Base-by-base conservation (phyloP, 164 flowering plant genomes). In the Vitis amurensis region DNA sequence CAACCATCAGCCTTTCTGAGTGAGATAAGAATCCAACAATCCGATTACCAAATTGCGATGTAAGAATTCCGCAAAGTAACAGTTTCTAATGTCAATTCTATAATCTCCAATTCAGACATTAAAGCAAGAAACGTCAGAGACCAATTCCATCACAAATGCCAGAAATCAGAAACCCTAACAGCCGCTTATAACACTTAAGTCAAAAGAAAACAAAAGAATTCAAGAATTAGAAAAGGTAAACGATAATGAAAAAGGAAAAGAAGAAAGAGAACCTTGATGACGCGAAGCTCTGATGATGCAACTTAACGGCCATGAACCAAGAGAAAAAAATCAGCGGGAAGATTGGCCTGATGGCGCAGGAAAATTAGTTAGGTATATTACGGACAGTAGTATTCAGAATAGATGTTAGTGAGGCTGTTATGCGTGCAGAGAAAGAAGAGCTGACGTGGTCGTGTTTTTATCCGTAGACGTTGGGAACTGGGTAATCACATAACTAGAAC, bases 381-480 rank as follows among this genome's bases (percentile, higher is more conserved):
- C 37, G 68, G 23, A 59, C 31, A 56, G 66, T 60, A 16, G 44
- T 6, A 59, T 4, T 16, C 59, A 67, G 59, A 58, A 30, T 11
- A 16, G 29, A 44, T 31, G 15, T 50, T 37, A 37, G 9, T 52
- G 29, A 52, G 50, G 60, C 11, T 49, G 47, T 11, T 27, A 13
- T 9, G 30, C 1, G 66, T 7, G 62, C 56, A 9, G 64, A 49
- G 63, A 59, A 71, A 23, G 64, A 6, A 50, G 68, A 30, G 71
- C 49, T 69, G 79, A 66, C 75, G 84, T 75, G 81, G 77, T 72
- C 14, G 65, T 12, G 12, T 44, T 48, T 55, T 69, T 79, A 79
- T 79, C 79, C 81, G 76, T 14, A 71, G 69, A 82, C 85, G 85
- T 79, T 81, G 85, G 71, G 71, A 68, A 67, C 29, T 61, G 64